Percentiles rank a stretch among this genome's conserved stretches.
Evolutionary conservation across 2,329 filamentous ascomycete species (phyloP).

Genomic region (Trichoderma sp.): DNA sequence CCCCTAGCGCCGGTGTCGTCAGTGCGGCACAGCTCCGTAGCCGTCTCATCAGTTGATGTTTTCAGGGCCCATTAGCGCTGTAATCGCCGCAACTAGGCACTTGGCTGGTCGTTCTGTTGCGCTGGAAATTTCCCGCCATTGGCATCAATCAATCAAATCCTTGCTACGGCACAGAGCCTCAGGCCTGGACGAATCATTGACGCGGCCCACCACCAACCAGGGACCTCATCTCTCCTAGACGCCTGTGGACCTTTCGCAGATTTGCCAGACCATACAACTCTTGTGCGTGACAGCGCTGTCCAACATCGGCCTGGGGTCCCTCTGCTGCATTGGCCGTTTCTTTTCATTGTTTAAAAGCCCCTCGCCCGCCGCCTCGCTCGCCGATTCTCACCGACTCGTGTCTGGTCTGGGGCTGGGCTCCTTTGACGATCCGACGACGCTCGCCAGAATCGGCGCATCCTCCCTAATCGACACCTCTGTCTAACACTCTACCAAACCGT

Average conservation of each 20-base stretch:
- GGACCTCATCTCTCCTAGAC: conserved; percentile 21
- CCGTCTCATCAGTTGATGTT: not conserved
- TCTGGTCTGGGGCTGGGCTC: conserved; percentile 8
- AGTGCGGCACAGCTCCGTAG: conserved; percentile 4
- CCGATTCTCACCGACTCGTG: conserved; percentile 18
- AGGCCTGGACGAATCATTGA: conserved; percentile 8
- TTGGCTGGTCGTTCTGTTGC: not conserved
- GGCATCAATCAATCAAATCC: not conserved
- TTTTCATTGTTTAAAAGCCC: not conserved
- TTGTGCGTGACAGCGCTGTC: conserved; percentile 6
- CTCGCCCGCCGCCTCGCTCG: not conserved
- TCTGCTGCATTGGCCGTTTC: not conserved
- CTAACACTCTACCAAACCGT: conserved; percentile 27
- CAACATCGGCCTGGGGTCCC: not conserved
- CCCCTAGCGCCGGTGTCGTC: not conserved
- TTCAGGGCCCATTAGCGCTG: not conserved
- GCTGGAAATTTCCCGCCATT: not conserved
- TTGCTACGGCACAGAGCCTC: conserved; percentile 10
- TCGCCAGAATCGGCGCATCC: conserved; percentile 11
- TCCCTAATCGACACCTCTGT: not conserved
- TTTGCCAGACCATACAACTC: conserved; percentile 16
- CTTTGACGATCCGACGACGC: conserved; percentile 14
- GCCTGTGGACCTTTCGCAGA: conserved; percentile 23
- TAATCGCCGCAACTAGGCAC: not conserved
- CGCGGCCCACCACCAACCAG: conserved; percentile 19